phyloP scores from a whole-genome alignment of 1,139 yeast species.

The Pneumocystis murina region DNA sequence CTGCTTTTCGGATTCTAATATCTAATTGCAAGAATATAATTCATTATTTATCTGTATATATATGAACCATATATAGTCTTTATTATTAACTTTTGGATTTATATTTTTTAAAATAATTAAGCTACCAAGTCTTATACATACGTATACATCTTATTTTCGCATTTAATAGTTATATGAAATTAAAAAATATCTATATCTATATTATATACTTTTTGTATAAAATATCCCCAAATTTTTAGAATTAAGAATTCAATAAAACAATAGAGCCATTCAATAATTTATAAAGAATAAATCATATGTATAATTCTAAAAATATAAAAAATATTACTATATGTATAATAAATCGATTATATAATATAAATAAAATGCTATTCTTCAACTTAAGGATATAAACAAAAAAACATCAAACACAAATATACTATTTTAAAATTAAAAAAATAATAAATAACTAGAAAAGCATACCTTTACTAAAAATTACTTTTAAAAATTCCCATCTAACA shows the following conservation, averaged over 20 bases:
- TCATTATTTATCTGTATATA: neutral
- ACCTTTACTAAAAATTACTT: neutral
- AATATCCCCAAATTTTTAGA: neutral
- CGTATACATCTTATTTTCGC: too few species aligned
- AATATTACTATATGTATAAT: neutral
- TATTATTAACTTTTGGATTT: neutral
- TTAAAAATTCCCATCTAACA: neutral
- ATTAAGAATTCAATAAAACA: too few species aligned
- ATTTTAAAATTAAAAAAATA: neutral
- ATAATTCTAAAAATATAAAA: neutral
- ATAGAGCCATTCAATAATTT: neutral
- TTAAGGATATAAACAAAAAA: neutral
- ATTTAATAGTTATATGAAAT: too few species aligned
- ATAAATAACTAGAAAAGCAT: neutral
- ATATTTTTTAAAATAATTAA: neutral
- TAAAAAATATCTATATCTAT: too few species aligned
- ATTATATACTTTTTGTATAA: too few species aligned
- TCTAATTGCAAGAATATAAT: neutral
- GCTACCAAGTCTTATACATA: too few species aligned
- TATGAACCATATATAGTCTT: neutral
- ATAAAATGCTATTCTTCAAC: neutral
- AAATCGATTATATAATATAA: neutral
- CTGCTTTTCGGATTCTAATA: neutral
- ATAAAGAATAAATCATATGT: neutral
- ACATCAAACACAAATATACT: neutral